Conservation (phyloP, 139 green algal species). For the Trebouxia sp. region DNA sequence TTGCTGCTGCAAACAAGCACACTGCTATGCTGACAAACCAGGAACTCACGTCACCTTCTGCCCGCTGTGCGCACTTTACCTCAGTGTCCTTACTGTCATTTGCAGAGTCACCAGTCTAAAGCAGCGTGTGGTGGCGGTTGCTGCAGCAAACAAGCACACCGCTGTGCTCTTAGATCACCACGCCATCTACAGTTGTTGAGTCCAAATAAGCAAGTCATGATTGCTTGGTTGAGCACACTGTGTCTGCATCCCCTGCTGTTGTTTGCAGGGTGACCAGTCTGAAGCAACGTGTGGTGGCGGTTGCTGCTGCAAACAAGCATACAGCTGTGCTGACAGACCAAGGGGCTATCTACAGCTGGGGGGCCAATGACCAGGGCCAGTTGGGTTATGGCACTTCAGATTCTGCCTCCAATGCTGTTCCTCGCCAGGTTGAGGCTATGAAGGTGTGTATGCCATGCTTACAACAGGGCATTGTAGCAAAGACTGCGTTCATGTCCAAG, state of each 20-base stretch:
- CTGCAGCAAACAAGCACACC: constrained; percentile 85
- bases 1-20: too few relatives aligned
- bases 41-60: too few relatives aligned
- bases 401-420: constrained; percentile 65
- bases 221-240: too few relatives aligned
- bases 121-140: constrained; percentile 73
- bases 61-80: too few relatives aligned
- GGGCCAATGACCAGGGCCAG: constrained; percentile 75
- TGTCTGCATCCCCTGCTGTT: too few relatives aligned
- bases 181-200: too few relatives aligned
- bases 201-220: too few relatives aligned
- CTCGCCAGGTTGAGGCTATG: constrained; percentile 79
- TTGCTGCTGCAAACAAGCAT: constrained; percentile 89
- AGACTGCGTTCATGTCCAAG: too few relatives aligned
- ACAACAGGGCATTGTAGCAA: neutral
- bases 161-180: too few relatives aligned
- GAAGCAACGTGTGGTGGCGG: constrained; percentile 48
- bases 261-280: constrained; percentile 23
- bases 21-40: too few relatives aligned
- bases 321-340: constrained; percentile 66
- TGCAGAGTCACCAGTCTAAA: too few relatives aligned
- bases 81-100: too few relatives aligned
- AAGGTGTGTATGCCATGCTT: constrained; percentile 48
- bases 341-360: constrained; percentile 85
- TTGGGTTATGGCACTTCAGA: constrained; percentile 83